These are phyloP conservation scores for Periglandula ipomoeae DNA, from an alignment of 2,329 filamentous ascomycete species.

Conservation along the genomic window DNA sequence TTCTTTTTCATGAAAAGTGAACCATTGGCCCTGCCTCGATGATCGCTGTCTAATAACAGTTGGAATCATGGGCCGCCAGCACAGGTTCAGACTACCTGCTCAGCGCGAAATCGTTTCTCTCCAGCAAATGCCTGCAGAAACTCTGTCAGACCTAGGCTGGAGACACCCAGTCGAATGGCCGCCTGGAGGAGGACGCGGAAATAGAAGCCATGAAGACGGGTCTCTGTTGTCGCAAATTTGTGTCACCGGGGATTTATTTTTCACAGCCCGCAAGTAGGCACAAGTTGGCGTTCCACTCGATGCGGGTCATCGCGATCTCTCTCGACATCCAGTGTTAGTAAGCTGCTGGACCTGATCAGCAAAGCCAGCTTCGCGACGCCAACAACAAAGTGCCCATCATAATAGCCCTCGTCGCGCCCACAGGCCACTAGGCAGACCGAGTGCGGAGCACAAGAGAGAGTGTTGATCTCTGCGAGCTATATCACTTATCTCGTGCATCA, in stretches of 20 bases:
- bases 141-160: not conserved
- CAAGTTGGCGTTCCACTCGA: conserved; percentile 1
- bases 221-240: not conserved
- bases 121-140: not conserved
- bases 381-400: not conserved
- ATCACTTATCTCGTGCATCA: not conserved
- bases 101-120: not conserved
- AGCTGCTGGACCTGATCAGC: not conserved
- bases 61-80: not conserved
- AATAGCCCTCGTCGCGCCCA: no score
- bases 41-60: conserved; percentile 4
- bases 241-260: not conserved
- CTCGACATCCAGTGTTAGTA: not conserved
- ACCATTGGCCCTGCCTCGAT: not conserved
- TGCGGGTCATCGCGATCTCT: conserved; percentile 8
- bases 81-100: not conserved
- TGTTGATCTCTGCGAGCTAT: not conserved
- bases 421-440: no score
- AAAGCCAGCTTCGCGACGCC: not conserved
- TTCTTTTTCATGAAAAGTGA: not conserved
- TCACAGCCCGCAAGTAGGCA: not conserved
- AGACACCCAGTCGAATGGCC: not conserved
- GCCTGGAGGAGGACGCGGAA: not conserved
- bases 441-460: no score
- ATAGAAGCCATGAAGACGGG: not conserved